These are phyloP conservation scores for Hygrophoropsis aurantiaca DNA, from an alignment of 768 basidiomycete species.

Conservation along the genomic window DNA sequence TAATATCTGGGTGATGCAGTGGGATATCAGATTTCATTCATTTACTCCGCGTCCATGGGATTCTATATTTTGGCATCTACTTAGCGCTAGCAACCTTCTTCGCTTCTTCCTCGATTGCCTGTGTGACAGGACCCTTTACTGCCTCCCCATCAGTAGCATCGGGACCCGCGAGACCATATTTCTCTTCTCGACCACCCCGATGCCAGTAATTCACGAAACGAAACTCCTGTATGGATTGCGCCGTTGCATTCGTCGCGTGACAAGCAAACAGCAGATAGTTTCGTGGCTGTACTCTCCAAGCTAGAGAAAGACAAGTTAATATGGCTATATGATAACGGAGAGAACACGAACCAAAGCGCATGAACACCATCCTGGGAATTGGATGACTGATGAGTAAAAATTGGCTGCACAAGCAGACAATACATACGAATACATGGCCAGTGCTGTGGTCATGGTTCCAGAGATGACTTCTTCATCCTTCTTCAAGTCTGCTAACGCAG, in stretches of 20 bases:
- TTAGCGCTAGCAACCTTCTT: conserved; percentile 34
- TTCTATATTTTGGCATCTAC: conserved; percentile 8
- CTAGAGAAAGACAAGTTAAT: conserved; percentile 39
- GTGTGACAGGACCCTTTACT: conserved; percentile 42
- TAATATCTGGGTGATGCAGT: conserved; percentile 29
- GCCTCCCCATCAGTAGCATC: conserved; percentile 25
- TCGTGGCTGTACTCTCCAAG: conserved; percentile 93
- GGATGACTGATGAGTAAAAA: conserved; percentile 10
- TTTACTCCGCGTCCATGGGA: conserved; percentile 2
- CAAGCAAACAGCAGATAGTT: conserved; percentile 96
- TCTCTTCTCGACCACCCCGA: conserved; percentile 81
- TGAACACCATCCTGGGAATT: conserved; percentile 70
- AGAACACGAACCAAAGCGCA: conserved; percentile 78
- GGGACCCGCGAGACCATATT: conserved; percentile 39
- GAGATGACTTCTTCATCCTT: conserved; percentile 98
- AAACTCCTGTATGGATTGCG: conserved; percentile 79
- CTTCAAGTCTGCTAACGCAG: conserved; percentile 84
- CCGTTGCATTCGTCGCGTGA: conserved; percentile 87
- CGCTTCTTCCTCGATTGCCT: conserved; percentile 49
- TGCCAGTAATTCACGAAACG: conserved; percentile 93
- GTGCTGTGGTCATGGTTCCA: conserved; percentile 92
- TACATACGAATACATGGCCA: conserved; percentile 90
- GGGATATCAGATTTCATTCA: neutral
- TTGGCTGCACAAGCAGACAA: conserved; percentile 3
- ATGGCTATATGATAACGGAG: neutral